Evolutionary conservation across 1,284 basidiomycete genomes (phyloP), one percentile per base, ranked within the genome.

Genomic region (Sphagnurus paluster): DNA sequence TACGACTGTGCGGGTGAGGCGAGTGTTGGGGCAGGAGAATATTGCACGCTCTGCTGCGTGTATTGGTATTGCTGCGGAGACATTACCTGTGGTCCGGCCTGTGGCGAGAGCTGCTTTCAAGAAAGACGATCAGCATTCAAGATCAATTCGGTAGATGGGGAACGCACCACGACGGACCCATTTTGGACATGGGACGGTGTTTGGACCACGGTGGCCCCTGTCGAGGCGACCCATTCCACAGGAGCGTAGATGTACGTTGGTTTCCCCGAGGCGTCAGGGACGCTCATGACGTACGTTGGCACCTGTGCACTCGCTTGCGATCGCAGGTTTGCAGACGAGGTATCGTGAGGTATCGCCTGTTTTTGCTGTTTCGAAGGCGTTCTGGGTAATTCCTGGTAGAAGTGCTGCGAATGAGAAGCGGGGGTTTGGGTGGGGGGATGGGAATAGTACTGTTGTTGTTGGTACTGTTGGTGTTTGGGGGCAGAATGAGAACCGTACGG

Each of bases 161-260:
- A 13, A 40, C 47, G 21, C 17, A 52, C 50, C 25, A 49, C 20
- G 6, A 49, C 32, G 2, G 48, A 44, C 30, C 47, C 38, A 5
- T 26, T 20, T n/a, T 40, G 17, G 3, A 5, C 23, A 17, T 38
- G 36, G 4, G n/a, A 39, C 4, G 26, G 24, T n/a, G 43, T 28
- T 11, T 47, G 48, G 1, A 49, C 19, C 24, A 50, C 33, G 5
- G 46, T 43, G 2, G 49, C 14, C 3, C 50, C 51, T 1, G 38
- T 23, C 5, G 50, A 42, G 16, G 48, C 23, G 14, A 32, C 43
- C 37, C 33, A 40, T 7, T 44, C 37, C 2, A 47, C 32, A 1
- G 47, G 33, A 19, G 48, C 36, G 24, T 50, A 50, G n/a, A 53
- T 32, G 14, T 46, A 44, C 5, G 50, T 42, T 3, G 50, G 24